Evolutionary conservation across 2,329 filamentous ascomycete species (phyloP), one percentile per base, ranked within the genome.

Genomic region (Aspergillus sp.): DNA sequence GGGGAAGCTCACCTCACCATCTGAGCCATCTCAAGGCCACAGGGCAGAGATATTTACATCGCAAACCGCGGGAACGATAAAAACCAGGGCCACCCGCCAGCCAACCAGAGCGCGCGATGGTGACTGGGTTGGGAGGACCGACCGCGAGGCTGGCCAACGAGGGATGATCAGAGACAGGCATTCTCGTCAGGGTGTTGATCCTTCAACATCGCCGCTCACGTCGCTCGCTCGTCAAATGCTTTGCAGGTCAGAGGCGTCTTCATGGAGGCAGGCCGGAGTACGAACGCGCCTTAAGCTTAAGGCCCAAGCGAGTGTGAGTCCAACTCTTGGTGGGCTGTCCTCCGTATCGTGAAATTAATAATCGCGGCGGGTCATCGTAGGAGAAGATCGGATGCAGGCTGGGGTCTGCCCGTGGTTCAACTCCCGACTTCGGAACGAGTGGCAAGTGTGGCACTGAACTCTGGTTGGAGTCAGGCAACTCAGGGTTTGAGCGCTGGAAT

Each of bases 21-120:
- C 34, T 5, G 3, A 15, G 9, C 34, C 34, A 23, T 51, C 30
- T 31, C 38, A 55, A 47, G 22, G 30, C 19, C 52, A 17, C 23
- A 48, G 49, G 43, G 25, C 47, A 47, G 56, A 55, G 48, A 53
- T 57, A 53, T 49, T 60, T 46, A 54, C 15, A 50, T 62, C 64
- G 63, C 60, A 53, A 65, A 61, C 57, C 64, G 64, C 65, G 65
- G 50, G 55, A 56, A 25, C 48, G 62, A 41, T 25, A 54, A 52
- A 66, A 63, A 55, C 15, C 49, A 54, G 19, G 54, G 46, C 19
- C 38, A 57, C 8, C 13, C 23, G 41, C 19, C 19, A 59, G 49
- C 55, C 48, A 58, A 59, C 57, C 49, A 46, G 49, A 52, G 23
- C 46, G 48, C 48, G 19, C 22, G 17, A 6, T 55, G 13, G 19